Evolutionary conservation across 83 land plant species (phyloP).

Genomic region (Thuja plicata): DNA sequence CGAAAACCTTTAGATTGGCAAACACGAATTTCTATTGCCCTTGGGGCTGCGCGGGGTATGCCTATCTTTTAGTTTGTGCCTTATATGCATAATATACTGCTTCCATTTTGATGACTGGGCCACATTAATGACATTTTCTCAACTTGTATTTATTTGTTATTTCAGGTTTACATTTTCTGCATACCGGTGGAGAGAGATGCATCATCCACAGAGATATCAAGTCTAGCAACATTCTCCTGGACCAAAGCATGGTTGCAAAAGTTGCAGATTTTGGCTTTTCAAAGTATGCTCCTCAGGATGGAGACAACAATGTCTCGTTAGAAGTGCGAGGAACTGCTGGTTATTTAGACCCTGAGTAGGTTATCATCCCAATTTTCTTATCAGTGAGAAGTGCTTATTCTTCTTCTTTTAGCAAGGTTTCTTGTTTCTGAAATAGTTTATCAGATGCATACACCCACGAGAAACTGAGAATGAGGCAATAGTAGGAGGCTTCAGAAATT

Average conservation of each 20-base stretch:
- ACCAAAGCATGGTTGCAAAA: conserved; percentile 65
- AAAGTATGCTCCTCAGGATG: conserved; percentile 73
- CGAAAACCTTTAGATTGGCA: conserved; percentile 64
- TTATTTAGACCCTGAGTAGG: conserved; percentile 73
- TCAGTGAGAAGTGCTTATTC: background rate
- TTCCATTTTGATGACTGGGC: background rate
- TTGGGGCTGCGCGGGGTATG: conserved; percentile 73
- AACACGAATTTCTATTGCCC: conserved; percentile 63
- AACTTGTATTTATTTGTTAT: background rate
- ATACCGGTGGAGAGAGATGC: conserved; percentile 38
- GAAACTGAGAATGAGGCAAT: background rate
- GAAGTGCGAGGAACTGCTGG: conserved; percentile 78
- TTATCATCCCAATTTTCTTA: conserved; percentile 1
- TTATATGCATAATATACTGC: background rate
- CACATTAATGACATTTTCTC: background rate
- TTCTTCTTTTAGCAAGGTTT: background rate
- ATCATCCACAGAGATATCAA: conserved; percentile 71
- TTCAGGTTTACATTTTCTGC: conserved; percentile 57
- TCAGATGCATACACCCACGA: background rate
- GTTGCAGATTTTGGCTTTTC: conserved; percentile 75
- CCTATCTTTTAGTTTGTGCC: conserved; percentile 1
- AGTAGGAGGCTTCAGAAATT: background rate
- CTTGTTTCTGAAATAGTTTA: background rate
- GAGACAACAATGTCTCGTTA: conserved; percentile 57
- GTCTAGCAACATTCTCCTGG: conserved; percentile 71